These are phyloP conservation scores for Aspergillus texensis DNA, from an alignment of 2,329 filamentous ascomycete genomes.

Conservation along the genomic window DNA sequence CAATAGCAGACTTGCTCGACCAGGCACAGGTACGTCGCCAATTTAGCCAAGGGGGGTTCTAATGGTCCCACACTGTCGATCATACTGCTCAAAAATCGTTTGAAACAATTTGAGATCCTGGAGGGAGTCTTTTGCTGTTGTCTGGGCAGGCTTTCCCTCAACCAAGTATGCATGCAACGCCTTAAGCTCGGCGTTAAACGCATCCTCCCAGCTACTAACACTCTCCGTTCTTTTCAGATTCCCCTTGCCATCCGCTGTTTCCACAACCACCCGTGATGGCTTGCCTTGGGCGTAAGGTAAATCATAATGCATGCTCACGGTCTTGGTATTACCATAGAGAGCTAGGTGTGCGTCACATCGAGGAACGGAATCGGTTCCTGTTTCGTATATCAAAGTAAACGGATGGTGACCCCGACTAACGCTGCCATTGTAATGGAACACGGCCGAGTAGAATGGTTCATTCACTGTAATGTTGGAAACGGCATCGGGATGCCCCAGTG, in stretches of 20 bases:
- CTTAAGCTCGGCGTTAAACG: conserved; percentile 39
- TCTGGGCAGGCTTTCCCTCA: conserved; percentile 33
- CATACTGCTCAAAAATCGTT: conserved; percentile 40
- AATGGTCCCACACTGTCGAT: conserved; percentile 39
- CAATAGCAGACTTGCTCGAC: neutral
- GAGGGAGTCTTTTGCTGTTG: conserved; percentile 38
- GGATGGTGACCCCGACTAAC: conserved; percentile 21
- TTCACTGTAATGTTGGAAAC: conserved; percentile 50
- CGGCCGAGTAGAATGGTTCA: conserved; percentile 44
- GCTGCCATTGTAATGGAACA: conserved; percentile 36
- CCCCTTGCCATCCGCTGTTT: conserved; percentile 32
- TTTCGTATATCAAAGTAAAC: conserved; percentile 61
- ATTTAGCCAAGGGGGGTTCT: conserved; percentile 35
- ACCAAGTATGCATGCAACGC: conserved; percentile 40
- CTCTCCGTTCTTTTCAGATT: conserved; percentile 32
- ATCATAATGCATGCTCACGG: conserved; percentile 58
- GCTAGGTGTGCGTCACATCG: conserved; percentile 40
- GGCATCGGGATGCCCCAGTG: conserved; percentile 52
- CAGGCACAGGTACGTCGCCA: neutral
- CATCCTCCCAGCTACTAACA: conserved; percentile 39
- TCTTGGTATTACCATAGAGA: conserved; percentile 58
- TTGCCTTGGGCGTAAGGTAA: conserved; percentile 62
- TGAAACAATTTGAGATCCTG: conserved; percentile 40
- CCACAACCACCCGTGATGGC: conserved; percentile 51
- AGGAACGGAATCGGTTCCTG: conserved; percentile 57